phyloP scores from a whole-genome alignment of 768 basidiomycete species.

The Boletus subcaerulescens region DNA sequence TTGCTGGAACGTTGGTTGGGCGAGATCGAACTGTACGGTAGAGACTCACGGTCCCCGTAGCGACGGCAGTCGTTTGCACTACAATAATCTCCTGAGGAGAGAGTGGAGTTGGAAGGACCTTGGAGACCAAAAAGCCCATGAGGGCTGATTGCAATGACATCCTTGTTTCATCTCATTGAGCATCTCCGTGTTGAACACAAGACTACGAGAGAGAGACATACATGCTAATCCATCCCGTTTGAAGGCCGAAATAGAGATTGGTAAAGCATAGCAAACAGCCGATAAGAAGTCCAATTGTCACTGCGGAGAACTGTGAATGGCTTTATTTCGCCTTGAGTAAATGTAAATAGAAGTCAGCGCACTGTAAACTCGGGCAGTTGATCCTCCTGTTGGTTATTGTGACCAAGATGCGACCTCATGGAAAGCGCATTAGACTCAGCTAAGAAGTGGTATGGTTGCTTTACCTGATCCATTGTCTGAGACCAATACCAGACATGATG shows the following conservation, averaged over 20 bases:
- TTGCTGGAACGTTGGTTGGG: not conserved
- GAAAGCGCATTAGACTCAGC: not conserved
- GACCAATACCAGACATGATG: too few species aligned
- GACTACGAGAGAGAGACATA: constrained; percentile 30
- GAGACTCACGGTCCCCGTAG: constrained; percentile 65
- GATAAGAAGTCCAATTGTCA: constrained; percentile 74
- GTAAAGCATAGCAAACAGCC: constrained; percentile 90
- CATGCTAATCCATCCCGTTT: constrained; percentile 92
- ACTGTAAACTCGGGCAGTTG: constrained; percentile 32
- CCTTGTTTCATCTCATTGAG: constrained; percentile 43
- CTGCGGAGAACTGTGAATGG: constrained; percentile 46
- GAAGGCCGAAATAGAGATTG: constrained; percentile 84
- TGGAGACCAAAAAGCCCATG: constrained; percentile 84
- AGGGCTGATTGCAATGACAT: constrained; percentile 96
- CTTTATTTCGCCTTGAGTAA: not conserved
- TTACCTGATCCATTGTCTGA: constrained; percentile 26
- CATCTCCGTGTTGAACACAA: not conserved
- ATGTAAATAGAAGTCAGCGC: not conserved
- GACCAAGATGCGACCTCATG: constrained; percentile 5
- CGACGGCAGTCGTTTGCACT: constrained; percentile 92
- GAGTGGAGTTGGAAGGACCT: constrained; percentile 66
- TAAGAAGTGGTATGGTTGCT: not conserved
- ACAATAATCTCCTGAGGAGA: constrained; percentile 94
- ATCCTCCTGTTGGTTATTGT: not conserved
- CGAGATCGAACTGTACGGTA: not conserved